Percentiles rank a stretch among this genome's conserved stretches.
Conservation (phyloP, 768 basidiomycete genomes). For the Pulveroboletus sp. region DNA sequence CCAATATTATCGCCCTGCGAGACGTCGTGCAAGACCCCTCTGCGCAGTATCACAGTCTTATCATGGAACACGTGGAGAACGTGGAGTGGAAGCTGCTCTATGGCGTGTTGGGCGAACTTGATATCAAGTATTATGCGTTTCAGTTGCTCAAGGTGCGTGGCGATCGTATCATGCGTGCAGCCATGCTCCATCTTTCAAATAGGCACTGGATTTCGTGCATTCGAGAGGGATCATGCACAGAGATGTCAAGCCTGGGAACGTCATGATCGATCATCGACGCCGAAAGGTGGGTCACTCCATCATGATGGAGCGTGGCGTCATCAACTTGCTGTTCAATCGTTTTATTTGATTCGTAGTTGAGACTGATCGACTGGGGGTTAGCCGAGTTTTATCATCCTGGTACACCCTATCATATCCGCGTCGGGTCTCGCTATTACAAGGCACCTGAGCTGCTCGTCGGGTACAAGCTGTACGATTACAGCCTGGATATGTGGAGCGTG, state of each 20-base stretch:
- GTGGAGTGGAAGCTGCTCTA: slow-evolving; percentile 64
- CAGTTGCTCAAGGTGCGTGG: slow-evolving; percentile 53
- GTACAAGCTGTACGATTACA: slow-evolving; percentile 71
- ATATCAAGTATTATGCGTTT: slow-evolving; percentile 66
- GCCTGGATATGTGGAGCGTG: slow-evolving; percentile 70
- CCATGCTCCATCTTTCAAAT: too few relatives aligned
- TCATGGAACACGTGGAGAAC: slow-evolving; percentile 70
- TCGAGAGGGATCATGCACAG: slow-evolving; percentile 73
- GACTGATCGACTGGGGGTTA: slow-evolving; percentile 73
- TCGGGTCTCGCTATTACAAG: slow-evolving; percentile 72
- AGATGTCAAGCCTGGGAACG: slow-evolving; percentile 66
- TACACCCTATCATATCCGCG: slow-evolving; percentile 69
- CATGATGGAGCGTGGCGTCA: not conserved
- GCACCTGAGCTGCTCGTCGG: slow-evolving; percentile 71
- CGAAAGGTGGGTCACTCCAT: slow-evolving; percentile 43
- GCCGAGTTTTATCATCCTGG: slow-evolving; percentile 75
- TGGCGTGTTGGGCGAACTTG: slow-evolving; percentile 55
- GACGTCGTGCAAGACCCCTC: slow-evolving; percentile 70
- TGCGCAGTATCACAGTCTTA: slow-evolving; percentile 58
- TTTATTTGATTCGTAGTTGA: slow-evolving; percentile 36
- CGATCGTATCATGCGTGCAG: not conserved
- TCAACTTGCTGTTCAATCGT: not conserved
- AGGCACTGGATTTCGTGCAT: slow-evolving; percentile 69
- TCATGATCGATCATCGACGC: slow-evolving; percentile 69
- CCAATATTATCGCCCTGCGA: slow-evolving; percentile 64